Percentiles rank a stretch among this genome's conserved stretches.
Evolutionary conservation across 306 rosid species (phyloP).

Genomic region (Cicer judaicum): DNA sequence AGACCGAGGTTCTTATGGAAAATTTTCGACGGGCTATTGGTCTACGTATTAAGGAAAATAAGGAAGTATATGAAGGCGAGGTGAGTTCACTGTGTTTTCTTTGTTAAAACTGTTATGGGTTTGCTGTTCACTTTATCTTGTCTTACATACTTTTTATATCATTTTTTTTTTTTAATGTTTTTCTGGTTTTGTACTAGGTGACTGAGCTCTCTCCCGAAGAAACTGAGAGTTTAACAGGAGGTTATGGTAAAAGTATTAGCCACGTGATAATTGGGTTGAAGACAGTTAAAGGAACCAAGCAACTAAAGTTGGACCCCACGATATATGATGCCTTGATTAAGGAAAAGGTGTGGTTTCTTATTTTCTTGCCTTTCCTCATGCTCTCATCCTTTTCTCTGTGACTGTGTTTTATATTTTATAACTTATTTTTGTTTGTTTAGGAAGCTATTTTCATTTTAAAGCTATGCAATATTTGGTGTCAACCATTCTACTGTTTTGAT

Average conservation of each 20-base stretch:
- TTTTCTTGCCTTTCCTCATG: slow-evolving; percentile 22
- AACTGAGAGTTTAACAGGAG: slow-evolving; percentile 87
- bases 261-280: slow-evolving; percentile 93
- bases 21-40: slow-evolving; percentile 92
- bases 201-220: slow-evolving; percentile 97
- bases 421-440: background rate
- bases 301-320: slow-evolving; percentile 94
- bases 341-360: slow-evolving; percentile 69
- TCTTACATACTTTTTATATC: slow-evolving; percentile 22
- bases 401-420: background rate
- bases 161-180: slow-evolving; percentile 22
- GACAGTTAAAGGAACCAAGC: slow-evolving; percentile 97
- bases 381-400: background rate
- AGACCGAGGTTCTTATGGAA: slow-evolving; percentile 96
- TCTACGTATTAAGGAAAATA: slow-evolving; percentile 90
- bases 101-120: slow-evolving; percentile 16
- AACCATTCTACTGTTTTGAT: slow-evolving; percentile 13
- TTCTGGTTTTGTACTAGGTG: slow-evolving; percentile 58
- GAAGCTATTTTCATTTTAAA: slow-evolving; percentile 20
- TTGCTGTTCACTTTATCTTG: slow-evolving; percentile 24
- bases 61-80: slow-evolving; percentile 99
- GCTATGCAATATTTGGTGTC: slow-evolving; percentile 27
- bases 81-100: slow-evolving; percentile 50
- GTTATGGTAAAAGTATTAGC: slow-evolving; percentile 98
- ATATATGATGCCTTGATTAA: slow-evolving; percentile 93